These are phyloP conservation scores for Oryza officinalis DNA, from an alignment of 176 grass and related monocot species.

Conservation along the genomic window DNA sequence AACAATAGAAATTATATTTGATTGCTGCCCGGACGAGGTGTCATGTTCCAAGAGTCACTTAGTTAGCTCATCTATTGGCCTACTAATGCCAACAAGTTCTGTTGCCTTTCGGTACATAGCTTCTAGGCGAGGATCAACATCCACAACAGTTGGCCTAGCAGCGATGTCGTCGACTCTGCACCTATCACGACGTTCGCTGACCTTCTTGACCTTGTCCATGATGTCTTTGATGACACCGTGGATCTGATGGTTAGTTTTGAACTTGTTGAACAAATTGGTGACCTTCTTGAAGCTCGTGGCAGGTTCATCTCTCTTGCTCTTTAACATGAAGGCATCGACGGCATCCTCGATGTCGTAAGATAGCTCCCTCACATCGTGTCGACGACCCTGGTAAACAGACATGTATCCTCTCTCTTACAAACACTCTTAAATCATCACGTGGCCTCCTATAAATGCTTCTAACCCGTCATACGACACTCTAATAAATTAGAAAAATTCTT, in stretches of 20 bases:
- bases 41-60: neutral
- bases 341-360: too few species aligned
- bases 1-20: neutral
- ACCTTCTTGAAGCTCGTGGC: neutral
- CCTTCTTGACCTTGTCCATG: neutral
- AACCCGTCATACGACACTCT: too few species aligned
- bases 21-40: neutral
- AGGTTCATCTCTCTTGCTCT: too few species aligned
- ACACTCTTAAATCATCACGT: too few species aligned
- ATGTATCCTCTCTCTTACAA: too few species aligned
- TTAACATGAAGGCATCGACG: too few species aligned
- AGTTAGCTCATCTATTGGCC: neutral
- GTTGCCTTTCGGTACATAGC: neutral
- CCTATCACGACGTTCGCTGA: neutral
- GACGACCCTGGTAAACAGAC: too few species aligned
- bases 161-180: neutral
- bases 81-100: neutral
- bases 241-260: neutral
- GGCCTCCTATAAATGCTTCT: too few species aligned
- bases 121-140: slow-evolving; percentile 6
- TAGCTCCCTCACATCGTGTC: too few species aligned
- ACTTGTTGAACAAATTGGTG: neutral
- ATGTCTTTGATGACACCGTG: neutral
- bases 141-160: neutral
- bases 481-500: too few species aligned